These are phyloP conservation scores for Volutella citrinella DNA, from an alignment of 2,329 filamentous ascomycete genomes.

Conservation along the genomic window DNA sequence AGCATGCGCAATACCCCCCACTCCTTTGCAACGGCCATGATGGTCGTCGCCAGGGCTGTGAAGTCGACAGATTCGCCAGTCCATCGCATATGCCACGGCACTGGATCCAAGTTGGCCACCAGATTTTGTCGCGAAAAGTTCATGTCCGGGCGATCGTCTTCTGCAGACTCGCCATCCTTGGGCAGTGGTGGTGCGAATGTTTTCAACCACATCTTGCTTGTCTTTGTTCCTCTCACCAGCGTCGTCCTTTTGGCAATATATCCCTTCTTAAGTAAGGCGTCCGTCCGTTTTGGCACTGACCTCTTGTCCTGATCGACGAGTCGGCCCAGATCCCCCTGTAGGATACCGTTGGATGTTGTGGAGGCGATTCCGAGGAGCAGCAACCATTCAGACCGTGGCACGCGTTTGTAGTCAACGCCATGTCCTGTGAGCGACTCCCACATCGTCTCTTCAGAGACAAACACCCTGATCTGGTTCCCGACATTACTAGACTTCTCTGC, in stretches of 20 bases:
- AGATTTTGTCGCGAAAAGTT: conserved; percentile 38
- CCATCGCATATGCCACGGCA: conserved; percentile 56
- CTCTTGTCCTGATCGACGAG: conserved; percentile 61
- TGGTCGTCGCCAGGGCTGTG: conserved; percentile 53
- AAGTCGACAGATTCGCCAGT: conserved; percentile 58
- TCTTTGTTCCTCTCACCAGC: conserved; percentile 56
- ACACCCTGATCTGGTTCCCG: conserved; percentile 31
- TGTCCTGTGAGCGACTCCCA: conserved; percentile 61
- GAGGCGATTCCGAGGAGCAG: conserved; percentile 57
- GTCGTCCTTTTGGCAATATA: conserved; percentile 61
- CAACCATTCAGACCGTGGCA: conserved; percentile 58
- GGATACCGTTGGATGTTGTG: conserved; percentile 50
- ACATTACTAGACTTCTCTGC: not conserved
- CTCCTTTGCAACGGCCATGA: conserved; percentile 55
- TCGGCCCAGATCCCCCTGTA: conserved; percentile 58
- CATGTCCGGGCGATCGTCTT: conserved; percentile 30
- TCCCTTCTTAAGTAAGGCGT: conserved; percentile 56
- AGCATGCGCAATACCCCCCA: conserved; percentile 57
- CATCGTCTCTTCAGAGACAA: conserved; percentile 52
- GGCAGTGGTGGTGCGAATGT: conserved; percentile 48
- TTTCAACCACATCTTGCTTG: conserved; percentile 60
- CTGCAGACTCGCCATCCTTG: conserved; percentile 28
- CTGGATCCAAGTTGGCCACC: conserved; percentile 47
- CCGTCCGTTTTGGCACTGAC: conserved; percentile 60
- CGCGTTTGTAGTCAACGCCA: conserved; percentile 54